phyloP scores from a whole-genome alignment of 768 basidiomycete genomes.

The Tricholoma furcatifolium region DNA sequence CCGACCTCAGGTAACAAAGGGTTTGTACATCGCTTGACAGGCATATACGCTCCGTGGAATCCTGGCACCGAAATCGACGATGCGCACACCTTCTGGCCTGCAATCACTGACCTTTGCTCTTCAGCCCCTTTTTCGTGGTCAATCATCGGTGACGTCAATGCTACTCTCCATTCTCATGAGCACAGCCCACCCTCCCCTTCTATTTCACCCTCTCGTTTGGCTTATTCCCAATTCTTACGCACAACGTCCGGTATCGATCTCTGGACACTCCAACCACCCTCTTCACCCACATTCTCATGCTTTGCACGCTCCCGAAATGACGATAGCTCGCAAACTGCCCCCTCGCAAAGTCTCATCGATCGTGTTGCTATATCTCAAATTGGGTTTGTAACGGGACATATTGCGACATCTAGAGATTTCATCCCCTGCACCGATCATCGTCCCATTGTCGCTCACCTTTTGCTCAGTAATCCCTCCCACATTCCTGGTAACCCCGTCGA shows the following conservation, averaged over 20 bases:
- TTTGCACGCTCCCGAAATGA: no score
- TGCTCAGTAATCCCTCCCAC: no score
- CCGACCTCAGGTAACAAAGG: constrained; percentile 12
- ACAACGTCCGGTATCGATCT: background rate
- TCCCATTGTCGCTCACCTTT: no score
- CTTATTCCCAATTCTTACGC: background rate
- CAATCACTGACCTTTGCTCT: constrained; percentile 11
- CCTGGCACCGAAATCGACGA: constrained; percentile 11
- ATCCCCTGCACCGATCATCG: no score
- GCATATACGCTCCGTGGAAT: constrained; percentile 27
- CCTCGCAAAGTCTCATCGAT: no score
- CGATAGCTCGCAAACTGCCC: no score
- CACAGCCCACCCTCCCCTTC: background rate
- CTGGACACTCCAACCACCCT: no score
- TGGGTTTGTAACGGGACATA: no score
- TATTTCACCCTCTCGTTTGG: background rate
- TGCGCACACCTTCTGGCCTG: constrained; percentile 13
- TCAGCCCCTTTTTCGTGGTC: background rate
- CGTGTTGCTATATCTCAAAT: no score
- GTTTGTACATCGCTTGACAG: constrained; percentile 21
- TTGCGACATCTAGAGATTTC: no score
- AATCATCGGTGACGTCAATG: background rate
- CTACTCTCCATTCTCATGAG: background rate
- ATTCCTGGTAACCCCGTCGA: no score
- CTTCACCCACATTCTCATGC: no score